A percentile compares a stretch with the other conserved stretches of the same genome.
Evolutionary conservation across 495 filamentous ascomycete species (phyloP).

Genomic region (Xeromyces bisporus): DNA sequence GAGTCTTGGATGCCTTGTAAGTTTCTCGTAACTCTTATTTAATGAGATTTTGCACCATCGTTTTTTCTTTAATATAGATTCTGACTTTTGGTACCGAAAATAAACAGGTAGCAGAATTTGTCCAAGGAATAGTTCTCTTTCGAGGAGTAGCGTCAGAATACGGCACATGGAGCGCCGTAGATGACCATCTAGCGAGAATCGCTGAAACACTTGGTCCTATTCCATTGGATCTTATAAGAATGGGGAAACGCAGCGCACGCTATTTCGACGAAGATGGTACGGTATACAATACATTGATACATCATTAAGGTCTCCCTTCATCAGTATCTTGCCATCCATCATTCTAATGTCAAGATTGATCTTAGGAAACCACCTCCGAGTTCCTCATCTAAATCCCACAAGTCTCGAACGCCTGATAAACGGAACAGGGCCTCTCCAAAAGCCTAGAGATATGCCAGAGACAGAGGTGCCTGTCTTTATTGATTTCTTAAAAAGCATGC

Average conservation of each 20-base stretch:
- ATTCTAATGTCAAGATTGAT: background rate
- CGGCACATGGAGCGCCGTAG: conserved; percentile 9
- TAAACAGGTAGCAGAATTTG: conserved; percentile 11
- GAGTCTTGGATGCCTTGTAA: conserved; percentile 28
- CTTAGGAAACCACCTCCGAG: conserved; percentile 9
- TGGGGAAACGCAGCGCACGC: conserved; percentile 2
- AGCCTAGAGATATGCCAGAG: conserved; percentile 7
- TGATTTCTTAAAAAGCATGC: conserved; percentile 16
- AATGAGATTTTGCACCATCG: background rate
- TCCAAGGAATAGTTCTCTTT: conserved; percentile 12
- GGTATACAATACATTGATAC: background rate
- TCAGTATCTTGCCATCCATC: background rate
- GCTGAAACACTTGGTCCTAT: conserved; percentile 10
- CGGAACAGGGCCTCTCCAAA: conserved; percentile 9
- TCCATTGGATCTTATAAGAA: conserved; percentile 4
- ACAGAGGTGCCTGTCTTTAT: conserved; percentile 15
- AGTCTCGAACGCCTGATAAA: conserved; percentile 10
- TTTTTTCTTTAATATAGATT: background rate
- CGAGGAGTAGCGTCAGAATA: conserved; percentile 7
- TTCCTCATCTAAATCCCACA: conserved; percentile 9
- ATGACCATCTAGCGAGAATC: conserved; percentile 9
- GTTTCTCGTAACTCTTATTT: conserved; percentile 3
- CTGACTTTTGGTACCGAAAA: background rate
- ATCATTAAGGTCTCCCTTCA: background rate
- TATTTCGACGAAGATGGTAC: conserved; percentile 10